These are phyloP conservation scores for Ascoidea asiatica DNA, from an alignment of 805 yeast genomes.

Conservation along the genomic window DNA sequence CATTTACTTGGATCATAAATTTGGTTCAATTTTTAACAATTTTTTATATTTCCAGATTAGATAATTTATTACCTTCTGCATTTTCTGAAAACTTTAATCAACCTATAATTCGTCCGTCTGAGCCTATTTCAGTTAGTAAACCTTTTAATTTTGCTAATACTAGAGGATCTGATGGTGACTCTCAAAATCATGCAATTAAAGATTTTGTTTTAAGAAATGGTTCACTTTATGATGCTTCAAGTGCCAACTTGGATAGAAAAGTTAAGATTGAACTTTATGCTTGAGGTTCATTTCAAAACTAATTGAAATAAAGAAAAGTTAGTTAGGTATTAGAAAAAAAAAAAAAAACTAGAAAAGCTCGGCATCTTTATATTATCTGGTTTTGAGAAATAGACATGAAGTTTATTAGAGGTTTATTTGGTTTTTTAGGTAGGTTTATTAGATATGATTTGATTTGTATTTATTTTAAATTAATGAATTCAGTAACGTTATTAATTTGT, in stretches of 20 bases:
- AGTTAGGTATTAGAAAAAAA: no score
- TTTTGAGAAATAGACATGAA: no score
- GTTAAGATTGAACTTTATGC: background rate
- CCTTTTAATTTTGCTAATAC: background rate
- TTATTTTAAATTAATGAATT: no score
- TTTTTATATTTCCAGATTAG: constrained; percentile 22
- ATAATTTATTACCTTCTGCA: constrained; percentile 1
- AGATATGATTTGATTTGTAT: no score
- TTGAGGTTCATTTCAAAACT: no score
- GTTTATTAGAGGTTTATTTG: no score
- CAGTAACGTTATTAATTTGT: no score
- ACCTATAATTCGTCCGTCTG: background rate
- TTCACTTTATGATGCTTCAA: background rate
- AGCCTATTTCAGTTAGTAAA: no score
- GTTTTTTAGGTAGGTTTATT: no score
- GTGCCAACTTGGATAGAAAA: background rate
- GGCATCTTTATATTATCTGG: no score
- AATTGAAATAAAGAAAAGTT: no score
- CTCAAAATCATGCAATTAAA: background rate
- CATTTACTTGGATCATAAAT: constrained; percentile 24
- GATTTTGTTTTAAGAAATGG: background rate
- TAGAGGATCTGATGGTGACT: background rate
- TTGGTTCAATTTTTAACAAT: constrained; percentile 25
- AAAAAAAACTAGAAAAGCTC: no score
- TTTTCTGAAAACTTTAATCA: background rate